Evolutionary conservation across 768 basidiomycete genomes (phyloP), one percentile per base, ranked within the genome.

Genomic region (Trametes punicea): DNA sequence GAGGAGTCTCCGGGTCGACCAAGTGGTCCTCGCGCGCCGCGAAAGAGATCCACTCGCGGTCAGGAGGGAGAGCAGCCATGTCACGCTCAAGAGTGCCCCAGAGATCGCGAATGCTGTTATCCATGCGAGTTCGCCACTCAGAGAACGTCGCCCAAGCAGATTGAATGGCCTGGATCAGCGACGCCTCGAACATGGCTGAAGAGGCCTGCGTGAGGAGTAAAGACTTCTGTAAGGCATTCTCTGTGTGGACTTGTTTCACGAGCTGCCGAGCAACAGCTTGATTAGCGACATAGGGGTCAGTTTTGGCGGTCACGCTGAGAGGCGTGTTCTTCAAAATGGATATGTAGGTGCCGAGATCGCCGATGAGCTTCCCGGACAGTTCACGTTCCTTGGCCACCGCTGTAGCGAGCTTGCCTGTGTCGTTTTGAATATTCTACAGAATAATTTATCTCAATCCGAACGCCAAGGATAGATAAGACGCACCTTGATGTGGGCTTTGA

Each of bases 181-280:
- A 95, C 62, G 93, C 90, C 71, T 98, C 97, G 64, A 99, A 99
- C 69, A 95, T 88, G 20, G 95, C 96, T 15, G 88, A 90, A 69
- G 96, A 96, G 62, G 95, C 93, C 65, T 99, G 96, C 84, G 96
- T 98, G 70, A 99, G 95, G 67, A 99, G 86, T 66, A 98, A 90
- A 2, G 88, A 91, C 70, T 98, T 99, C 73, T 99, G 96, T 13
- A 99, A 84, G 0, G 94, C 85, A 68, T 99, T 99, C 73, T 99
- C 97, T 73, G 97, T 96, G 72, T 93, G 85, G 41, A 98, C 91
- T 74, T 98, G 95, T 63, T 90, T 91, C 60, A 85, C 81, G 15
- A 97, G 83, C 69, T 97, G 93, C 48, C 81, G 85, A 18, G 77
- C 70, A 33, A 96, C 93, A 53, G 81, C 75, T 52, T 77, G 73